These are phyloP conservation scores for Mycena alexandri DNA, from an alignment of 768 basidiomycete genomes.

Conservation along the genomic window DNA sequence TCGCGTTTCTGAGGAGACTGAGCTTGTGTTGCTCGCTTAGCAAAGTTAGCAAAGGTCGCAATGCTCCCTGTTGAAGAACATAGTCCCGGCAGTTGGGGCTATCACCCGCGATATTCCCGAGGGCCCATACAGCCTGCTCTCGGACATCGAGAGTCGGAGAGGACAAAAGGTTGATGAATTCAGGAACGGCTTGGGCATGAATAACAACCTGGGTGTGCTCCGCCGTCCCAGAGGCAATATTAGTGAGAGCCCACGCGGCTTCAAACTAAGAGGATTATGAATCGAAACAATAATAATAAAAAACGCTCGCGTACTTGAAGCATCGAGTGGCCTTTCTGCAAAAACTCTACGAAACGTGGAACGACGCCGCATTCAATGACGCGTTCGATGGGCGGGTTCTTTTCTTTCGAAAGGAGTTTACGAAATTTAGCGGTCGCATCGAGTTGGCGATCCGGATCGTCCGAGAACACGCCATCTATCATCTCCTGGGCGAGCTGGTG, in stretches of 20 bases:
- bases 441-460: slow-evolving; percentile 91
- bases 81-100: slow-evolving; percentile 99
- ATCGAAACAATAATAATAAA: background rate
- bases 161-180: slow-evolving; percentile 96
- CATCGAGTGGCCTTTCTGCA: slow-evolving; percentile 84
- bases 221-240: slow-evolving; percentile 98
- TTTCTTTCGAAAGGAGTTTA: slow-evolving; percentile 98
- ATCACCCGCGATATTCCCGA: slow-evolving; percentile 99
- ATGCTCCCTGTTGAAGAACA: slow-evolving; percentile 92
- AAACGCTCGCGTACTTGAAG: slow-evolving; percentile 69
- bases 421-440: slow-evolving; percentile 99
- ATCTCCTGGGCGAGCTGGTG: slow-evolving; percentile 87
- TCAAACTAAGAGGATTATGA: slow-evolving; percentile 77
- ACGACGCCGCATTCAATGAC: slow-evolving; percentile 99
- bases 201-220: slow-evolving; percentile 99
- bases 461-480: slow-evolving; percentile 93
- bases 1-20: slow-evolving; percentile 98
- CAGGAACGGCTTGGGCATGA: slow-evolving; percentile 91
- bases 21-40: slow-evolving; percentile 98
- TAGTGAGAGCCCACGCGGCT: slow-evolving; percentile 97
- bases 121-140: slow-evolving; percentile 99
- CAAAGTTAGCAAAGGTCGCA: slow-evolving; percentile 88
- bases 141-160: slow-evolving; percentile 95
- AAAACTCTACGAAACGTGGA: slow-evolving; percentile 96
- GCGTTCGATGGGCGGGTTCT: slow-evolving; percentile 98